phyloP scores from a whole-genome alignment of 2,329 filamentous ascomycete species.

The Fusarium pseudoanthophilum region DNA sequence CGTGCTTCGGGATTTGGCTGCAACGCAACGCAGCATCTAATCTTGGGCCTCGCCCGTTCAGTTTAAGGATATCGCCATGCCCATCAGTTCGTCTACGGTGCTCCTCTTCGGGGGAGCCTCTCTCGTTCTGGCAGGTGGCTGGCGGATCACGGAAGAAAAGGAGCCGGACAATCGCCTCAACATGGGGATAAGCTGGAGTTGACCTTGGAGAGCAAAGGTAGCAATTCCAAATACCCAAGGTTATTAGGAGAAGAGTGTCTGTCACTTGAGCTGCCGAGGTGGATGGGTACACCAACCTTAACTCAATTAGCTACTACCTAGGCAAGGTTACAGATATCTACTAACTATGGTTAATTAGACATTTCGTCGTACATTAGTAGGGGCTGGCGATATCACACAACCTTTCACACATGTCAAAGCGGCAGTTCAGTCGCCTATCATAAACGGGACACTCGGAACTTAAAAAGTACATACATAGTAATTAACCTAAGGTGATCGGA shows the following conservation, averaged over 20 bases:
- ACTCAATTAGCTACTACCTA: background rate
- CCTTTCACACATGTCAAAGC: constrained; percentile 3
- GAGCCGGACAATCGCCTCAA: constrained; percentile 11
- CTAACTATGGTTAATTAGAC: background rate
- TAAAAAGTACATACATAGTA: background rate
- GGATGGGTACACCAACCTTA: constrained; percentile 4
- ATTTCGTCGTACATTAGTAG: background rate
- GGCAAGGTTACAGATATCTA: background rate
- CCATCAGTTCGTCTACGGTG: background rate
- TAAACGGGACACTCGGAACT: background rate
- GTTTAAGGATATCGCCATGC: background rate
- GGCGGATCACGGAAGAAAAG: background rate
- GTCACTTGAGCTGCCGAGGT: background rate
- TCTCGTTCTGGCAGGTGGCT: constrained; percentile 28
- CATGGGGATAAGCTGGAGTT: background rate
- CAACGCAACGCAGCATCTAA: constrained; percentile 5
- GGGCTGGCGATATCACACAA: background rate
- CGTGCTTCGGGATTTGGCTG: constrained; percentile 4
- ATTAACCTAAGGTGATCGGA: background rate
- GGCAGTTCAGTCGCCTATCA: background rate
- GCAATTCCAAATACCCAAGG: constrained; percentile 5
- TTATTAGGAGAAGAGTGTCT: background rate
- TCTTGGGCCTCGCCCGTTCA: background rate
- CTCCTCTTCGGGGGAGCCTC: constrained; percentile 5
- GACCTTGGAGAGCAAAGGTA: background rate